These are phyloP conservation scores for Ganoderma leucocontextum DNA, from an alignment of 1,284 basidiomycete genomes.

Conservation along the genomic window DNA sequence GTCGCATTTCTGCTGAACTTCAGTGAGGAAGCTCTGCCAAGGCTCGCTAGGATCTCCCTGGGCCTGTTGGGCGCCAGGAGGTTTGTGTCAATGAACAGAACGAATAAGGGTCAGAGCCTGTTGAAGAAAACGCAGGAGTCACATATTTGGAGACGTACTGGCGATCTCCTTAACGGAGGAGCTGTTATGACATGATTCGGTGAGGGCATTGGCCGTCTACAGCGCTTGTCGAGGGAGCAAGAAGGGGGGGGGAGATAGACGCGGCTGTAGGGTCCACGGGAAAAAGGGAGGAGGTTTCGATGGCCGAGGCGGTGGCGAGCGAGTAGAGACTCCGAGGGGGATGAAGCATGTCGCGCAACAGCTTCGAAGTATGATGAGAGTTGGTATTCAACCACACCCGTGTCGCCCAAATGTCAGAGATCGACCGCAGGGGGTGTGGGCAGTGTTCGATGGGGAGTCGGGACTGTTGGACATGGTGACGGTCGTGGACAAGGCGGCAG, in stretches of 20 bases:
- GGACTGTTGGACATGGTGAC: background rate
- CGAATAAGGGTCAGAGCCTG: background rate
- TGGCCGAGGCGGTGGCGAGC: constrained; percentile 19
- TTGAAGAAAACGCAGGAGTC: background rate
- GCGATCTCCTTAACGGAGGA: constrained; percentile 5
- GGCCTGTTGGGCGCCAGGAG: too few relatives aligned
- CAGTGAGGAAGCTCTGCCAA: background rate
- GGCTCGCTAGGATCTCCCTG: background rate
- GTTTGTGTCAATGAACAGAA: background rate
- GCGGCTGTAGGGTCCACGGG: background rate
- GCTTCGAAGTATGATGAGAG: constrained; percentile 1
- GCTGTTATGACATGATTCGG: constrained; percentile 36
- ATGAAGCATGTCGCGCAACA: constrained; percentile 2
- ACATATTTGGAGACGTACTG: constrained; percentile 2
- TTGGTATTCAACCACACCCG: background rate
- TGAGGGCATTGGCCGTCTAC: constrained; percentile 36
- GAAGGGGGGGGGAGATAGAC: constrained; percentile 41
- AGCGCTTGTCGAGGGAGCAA: constrained; percentile 45
- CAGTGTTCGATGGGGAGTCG: background rate
- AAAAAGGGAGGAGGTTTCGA: constrained; percentile 7
- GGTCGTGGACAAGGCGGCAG: background rate
- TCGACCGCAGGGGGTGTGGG: background rate
- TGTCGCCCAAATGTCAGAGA: background rate
- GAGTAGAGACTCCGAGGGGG: constrained; percentile 13
- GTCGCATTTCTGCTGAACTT: background rate